Evolutionary conservation across 2,329 filamentous ascomycete species (phyloP).

Genomic region (Xylaria sp.): DNA sequence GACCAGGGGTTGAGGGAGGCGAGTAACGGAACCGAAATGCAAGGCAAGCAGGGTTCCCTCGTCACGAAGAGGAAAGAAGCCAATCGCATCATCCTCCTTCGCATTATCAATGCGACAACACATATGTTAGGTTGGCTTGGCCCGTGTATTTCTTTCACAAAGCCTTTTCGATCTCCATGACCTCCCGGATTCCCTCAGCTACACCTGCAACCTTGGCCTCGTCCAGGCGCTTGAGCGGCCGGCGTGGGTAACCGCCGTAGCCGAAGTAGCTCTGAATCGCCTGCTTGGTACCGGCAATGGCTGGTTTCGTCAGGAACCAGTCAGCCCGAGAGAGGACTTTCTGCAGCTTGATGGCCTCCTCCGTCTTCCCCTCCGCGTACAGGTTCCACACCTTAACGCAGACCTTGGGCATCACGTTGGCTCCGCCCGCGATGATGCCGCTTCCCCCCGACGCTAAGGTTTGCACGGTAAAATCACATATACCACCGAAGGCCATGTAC

Average conservation of each 20-base stretch:
- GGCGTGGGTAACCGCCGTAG: conserved; percentile 81
- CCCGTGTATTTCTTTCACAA: conserved; percentile 49
- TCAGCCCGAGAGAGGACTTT: conserved; percentile 81
- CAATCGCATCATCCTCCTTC: conserved; percentile 12
- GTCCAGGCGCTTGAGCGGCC: conserved; percentile 75
- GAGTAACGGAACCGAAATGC: background rate
- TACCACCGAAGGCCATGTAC: conserved; percentile 89
- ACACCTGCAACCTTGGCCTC: conserved; percentile 65
- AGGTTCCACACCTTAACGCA: conserved; percentile 83
- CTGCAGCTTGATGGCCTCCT: conserved; percentile 80
- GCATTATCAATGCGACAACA: background rate
- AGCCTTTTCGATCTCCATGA: conserved; percentile 72
- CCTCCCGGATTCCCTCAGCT: conserved; percentile 68
- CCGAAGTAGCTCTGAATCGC: conserved; percentile 84
- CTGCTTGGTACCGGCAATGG: conserved; percentile 87
- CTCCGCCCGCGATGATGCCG: conserved; percentile 86
- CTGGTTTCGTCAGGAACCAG: conserved; percentile 84
- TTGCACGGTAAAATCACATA: conserved; percentile 88
- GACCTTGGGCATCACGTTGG: conserved; percentile 85
- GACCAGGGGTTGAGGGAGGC: background rate
- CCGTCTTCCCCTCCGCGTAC: conserved; percentile 76
- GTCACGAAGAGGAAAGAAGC: background rate
- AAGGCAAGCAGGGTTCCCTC: conserved; percentile 7
- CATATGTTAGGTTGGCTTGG: conserved; percentile 37
- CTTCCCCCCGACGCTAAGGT: conserved; percentile 81